These are phyloP conservation scores for Fusarium ambrosium DNA, from an alignment of 2,329 filamentous ascomycete genomes.

Conservation along the genomic window DNA sequence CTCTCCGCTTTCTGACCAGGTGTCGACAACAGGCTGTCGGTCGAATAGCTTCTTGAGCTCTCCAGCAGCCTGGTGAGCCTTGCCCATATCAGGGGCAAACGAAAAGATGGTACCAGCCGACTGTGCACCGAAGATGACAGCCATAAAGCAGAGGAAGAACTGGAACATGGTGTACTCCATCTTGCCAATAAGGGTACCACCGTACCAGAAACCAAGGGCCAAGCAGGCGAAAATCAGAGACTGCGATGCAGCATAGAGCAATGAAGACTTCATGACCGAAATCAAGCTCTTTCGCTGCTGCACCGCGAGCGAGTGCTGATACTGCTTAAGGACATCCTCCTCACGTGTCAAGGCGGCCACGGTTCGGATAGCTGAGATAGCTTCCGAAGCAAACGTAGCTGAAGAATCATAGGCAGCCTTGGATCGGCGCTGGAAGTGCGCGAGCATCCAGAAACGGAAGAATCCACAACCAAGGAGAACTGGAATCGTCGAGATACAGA, in stretches of 20 bases:
- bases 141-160: slow-evolving; percentile 92
- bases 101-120: slow-evolving; percentile 91
- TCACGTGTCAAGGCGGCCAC: slow-evolving; percentile 93
- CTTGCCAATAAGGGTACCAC: slow-evolving; percentile 79
- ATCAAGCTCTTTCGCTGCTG: slow-evolving; percentile 78
- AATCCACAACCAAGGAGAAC: slow-evolving; percentile 86
- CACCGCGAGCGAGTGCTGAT: slow-evolving; percentile 73
- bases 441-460: slow-evolving; percentile 87
- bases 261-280: slow-evolving; percentile 81
- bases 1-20: slow-evolving; percentile 80
- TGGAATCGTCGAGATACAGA: slow-evolving; percentile 84
- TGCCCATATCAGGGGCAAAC: slow-evolving; percentile 93
- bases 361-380: slow-evolving; percentile 92
- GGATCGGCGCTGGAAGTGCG: slow-evolving; percentile 82
- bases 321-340: slow-evolving; percentile 80
- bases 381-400: slow-evolving; percentile 91
- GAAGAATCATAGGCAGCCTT: slow-evolving; percentile 85
- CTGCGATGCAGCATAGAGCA: slow-evolving; percentile 87
- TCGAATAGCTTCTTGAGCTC: slow-evolving; percentile 89
- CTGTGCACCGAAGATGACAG: slow-evolving; percentile 92
- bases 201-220: slow-evolving; percentile 94
- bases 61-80: slow-evolving; percentile 86
- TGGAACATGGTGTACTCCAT: slow-evolving; percentile 83
- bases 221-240: slow-evolving; percentile 86
- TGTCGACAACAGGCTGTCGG: slow-evolving; percentile 83